Evolutionary conservation across 306 rosid genomes (phyloP).

Genomic region (Sindora glabra): DNA sequence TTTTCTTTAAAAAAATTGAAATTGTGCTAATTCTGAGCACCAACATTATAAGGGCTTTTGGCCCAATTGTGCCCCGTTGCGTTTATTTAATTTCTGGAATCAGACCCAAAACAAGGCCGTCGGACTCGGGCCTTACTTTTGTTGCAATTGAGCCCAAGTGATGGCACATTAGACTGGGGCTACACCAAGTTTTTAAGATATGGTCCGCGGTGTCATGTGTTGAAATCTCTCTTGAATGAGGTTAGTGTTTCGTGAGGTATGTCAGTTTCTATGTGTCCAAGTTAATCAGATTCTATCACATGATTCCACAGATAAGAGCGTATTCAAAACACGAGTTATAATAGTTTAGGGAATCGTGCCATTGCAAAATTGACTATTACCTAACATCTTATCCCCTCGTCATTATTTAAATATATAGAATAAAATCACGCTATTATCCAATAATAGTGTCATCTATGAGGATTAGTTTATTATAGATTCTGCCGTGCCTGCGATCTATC

Average conservation of each 20-base stretch:
- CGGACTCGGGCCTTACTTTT: too few species aligned
- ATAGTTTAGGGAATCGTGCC: conserved; percentile 16
- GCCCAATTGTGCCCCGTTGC: too few species aligned
- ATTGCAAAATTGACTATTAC: conserved; percentile 32
- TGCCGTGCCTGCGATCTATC: background rate
- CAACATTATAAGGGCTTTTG: too few species aligned
- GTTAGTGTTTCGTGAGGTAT: background rate
- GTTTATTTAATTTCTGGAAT: too few species aligned
- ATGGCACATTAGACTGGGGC: too few species aligned
- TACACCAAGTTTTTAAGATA: too few species aligned
- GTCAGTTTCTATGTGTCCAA: background rate
- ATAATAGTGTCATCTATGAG: background rate
- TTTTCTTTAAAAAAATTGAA: too few species aligned
- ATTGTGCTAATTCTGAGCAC: too few species aligned
- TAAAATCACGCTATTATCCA: background rate
- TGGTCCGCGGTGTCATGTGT: too few species aligned
- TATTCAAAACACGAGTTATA: background rate
- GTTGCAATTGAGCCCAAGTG: too few species aligned
- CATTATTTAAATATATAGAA: conserved; percentile 2
- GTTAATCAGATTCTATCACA: conserved; percentile 5
- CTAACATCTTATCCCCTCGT: conserved; percentile 16
- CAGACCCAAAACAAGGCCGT: too few species aligned
- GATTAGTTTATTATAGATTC: background rate
- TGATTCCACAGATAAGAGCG: background rate
- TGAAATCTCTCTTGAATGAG: background rate